Conservation (phyloP, 805 yeast species). For the Suhomyces sp. region DNA sequence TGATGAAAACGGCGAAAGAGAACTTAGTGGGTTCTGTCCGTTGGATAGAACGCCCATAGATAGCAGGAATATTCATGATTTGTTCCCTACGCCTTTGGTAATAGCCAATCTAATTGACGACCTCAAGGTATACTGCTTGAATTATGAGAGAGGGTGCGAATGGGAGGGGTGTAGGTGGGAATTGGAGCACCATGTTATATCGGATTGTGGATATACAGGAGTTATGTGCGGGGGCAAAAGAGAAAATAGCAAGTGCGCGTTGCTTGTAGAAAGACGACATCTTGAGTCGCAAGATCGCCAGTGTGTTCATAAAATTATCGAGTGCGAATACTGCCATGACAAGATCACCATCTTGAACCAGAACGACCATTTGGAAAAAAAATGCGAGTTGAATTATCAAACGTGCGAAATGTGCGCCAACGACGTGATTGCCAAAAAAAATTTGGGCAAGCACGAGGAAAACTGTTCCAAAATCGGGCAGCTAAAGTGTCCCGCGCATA, state of each 20-base stretch:
- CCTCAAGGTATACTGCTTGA: slow-evolving; percentile 54
- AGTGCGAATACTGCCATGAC: slow-evolving; percentile 37
- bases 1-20: slow-evolving; percentile 3
- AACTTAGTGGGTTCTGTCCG: slow-evolving; percentile 46
- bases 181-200: slow-evolving; percentile 46
- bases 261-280: slow-evolving; percentile 22
- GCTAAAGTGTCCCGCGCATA: slow-evolving; percentile 45
- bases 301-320: slow-evolving; percentile 40
- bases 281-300: slow-evolving; percentile 4
- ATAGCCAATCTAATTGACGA: slow-evolving; percentile 62
- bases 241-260: slow-evolving; percentile 12
- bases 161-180: slow-evolving; percentile 62
- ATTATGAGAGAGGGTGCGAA: slow-evolving; percentile 50
- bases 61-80: slow-evolving; percentile 26
- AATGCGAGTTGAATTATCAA: slow-evolving; percentile 39
- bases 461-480: slow-evolving; percentile 41
- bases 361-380: slow-evolving; percentile 33
- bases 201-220: slow-evolving; percentile 36
- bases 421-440: slow-evolving; percentile 38
- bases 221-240: slow-evolving; percentile 29
- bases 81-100: slow-evolving; percentile 55
- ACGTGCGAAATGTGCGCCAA: slow-evolving; percentile 44
- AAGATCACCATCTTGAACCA: slow-evolving; percentile 26
- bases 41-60: slow-evolving; percentile 54
- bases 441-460: slow-evolving; percentile 37